phyloP scores from a whole-genome alignment of 2,329 filamentous ascomycete genomes.

The Corinectria fuckeliana region DNA sequence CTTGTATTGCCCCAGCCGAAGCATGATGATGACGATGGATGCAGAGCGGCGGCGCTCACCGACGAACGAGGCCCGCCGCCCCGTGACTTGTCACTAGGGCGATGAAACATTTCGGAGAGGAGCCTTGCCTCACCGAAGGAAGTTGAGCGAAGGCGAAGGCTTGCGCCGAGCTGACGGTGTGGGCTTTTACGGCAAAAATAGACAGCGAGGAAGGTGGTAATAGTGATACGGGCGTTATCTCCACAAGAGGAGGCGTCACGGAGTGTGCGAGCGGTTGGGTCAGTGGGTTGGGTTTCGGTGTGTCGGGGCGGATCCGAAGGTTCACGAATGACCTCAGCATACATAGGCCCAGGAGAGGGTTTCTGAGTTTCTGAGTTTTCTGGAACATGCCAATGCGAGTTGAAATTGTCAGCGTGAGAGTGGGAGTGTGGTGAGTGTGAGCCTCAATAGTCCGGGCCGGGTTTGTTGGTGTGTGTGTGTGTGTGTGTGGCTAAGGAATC shows the following conservation, averaged over 20 bases:
- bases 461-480: background rate
- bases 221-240: conserved; percentile 11
- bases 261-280: background rate
- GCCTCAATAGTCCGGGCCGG: background rate
- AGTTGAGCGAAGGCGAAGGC: background rate
- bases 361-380: background rate
- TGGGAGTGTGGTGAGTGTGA: background rate
- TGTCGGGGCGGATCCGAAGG: conserved; percentile 8
- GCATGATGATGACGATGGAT: conserved; percentile 1
- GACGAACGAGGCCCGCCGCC: conserved; percentile 14
- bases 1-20: conserved; percentile 17
- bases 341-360: conserved; percentile 6
- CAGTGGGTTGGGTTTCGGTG: background rate
- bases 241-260: conserved; percentile 4
- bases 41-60: conserved; percentile 4
- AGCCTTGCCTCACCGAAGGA: background rate
- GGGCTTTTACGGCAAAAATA: background rate
- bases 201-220: background rate
- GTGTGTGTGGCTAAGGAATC: conserved; percentile 1
- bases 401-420: background rate
- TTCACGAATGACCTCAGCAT: conserved; percentile 6
- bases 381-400: background rate
- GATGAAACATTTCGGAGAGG: background rate
- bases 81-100: background rate
- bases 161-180: background rate